Conservation (phyloP, 169 alveolate genomes). For the Neospora caninum region DNA sequence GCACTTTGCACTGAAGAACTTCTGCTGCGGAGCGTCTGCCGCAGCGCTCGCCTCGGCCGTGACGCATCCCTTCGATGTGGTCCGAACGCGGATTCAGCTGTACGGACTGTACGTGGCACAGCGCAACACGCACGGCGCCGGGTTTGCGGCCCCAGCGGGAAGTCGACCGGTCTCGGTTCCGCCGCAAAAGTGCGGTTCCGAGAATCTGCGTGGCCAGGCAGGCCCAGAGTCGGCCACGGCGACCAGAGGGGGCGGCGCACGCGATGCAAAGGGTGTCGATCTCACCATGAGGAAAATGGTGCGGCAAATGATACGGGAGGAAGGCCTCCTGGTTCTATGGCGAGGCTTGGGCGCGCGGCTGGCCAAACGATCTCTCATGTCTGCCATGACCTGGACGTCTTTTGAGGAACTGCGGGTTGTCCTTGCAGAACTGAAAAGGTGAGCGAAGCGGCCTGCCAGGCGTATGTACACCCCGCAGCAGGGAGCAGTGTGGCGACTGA, state of each 20-base stretch:
- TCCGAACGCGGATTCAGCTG: slow-evolving; percentile 72
- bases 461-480: too few species aligned
- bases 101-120: slow-evolving; percentile 43
- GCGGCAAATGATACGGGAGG: slow-evolving; percentile 48
- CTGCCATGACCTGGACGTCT: slow-evolving; percentile 72
- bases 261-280: background rate
- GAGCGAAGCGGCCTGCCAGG: background rate
- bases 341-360: slow-evolving; percentile 70
- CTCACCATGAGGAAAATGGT: background rate
- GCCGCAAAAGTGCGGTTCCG: too few species aligned
- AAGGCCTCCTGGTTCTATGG: slow-evolving; percentile 66
- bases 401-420: slow-evolving; percentile 63
- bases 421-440: background rate
- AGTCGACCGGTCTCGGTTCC: background rate
- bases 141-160: background rate
- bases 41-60: slow-evolving; percentile 69
- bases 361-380: slow-evolving; percentile 64
- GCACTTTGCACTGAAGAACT: slow-evolving; percentile 53
- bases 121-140: background rate
- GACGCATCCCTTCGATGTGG: slow-evolving; percentile 75
- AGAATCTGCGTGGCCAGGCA: too few species aligned
- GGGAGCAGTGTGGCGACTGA: too few species aligned
- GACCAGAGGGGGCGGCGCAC: too few species aligned
- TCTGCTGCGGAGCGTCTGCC: slow-evolving; percentile 71
- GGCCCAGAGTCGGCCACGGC: too few species aligned